Evolutionary conservation across 1,139 yeast genomes (phyloP), one percentile per base, ranked within the genome.

Genomic region (Candida freyschussii): DNA sequence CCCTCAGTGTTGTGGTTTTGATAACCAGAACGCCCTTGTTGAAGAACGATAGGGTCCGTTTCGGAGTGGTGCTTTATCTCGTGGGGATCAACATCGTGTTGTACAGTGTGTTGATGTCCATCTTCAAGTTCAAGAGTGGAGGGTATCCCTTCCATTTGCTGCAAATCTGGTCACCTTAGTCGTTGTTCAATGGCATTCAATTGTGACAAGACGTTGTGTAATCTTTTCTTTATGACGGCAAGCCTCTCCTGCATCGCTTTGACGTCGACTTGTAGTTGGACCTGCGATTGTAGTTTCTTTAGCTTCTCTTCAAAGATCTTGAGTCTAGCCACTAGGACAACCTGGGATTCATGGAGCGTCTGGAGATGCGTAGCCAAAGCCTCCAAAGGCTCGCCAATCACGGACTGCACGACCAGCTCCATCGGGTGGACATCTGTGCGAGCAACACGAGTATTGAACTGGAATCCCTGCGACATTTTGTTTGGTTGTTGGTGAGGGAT

Each of bases 71-170:
- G 9, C 47, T 63, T 2, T 42, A 63, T 4, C 52, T 71, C 13
- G 54, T 70, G 17, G 47, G 56, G 1, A 48, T 63, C 16, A 53
- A 78, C 17, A 72, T 72, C 46, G 49, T 74, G 11, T 56, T 70
- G 32, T 81, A 70, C 59, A 72, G 82, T 45, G 61, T 68, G 21
- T 62, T 78, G 40, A 62, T 80, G 34, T 59, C 63, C 16, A 63
- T 79, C 27, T 82, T 78, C 59, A 67, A 65, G 17, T 47, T 69
- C 44, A 82, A 82, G 59, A 72, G 74, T 34, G 48, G 62, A 9
- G 79, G 80, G 0, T 82, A 79, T 51, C 94, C 93, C 35, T 78
- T 55, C 50, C 55, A 53, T 17, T 43, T 65, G 33, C 32, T 61
- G 27, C 55, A 55, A 32, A 36, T 62, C 13, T 48, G 40, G 39